A percentile compares a stretch with the other conserved stretches of the same genome.
These are phyloP conservation scores for Lignosus rhinocerotis DNA, from an alignment of 1,284 basidiomycete species.

Conservation along the genomic window DNA sequence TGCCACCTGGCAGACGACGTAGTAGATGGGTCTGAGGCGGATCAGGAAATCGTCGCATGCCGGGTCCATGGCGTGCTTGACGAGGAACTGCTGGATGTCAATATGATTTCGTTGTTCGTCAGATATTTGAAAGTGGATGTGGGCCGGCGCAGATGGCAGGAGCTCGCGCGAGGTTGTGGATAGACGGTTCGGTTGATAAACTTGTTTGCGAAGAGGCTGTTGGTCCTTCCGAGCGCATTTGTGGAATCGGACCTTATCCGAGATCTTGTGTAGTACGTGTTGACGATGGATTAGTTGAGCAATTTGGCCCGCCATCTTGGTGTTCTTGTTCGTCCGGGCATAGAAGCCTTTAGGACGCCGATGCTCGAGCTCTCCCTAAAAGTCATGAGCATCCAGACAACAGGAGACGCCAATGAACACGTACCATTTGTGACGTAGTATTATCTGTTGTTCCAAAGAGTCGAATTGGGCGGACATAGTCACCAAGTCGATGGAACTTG, in stretches of 20 bases:
- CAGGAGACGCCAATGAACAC: background rate
- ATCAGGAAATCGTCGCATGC: background rate
- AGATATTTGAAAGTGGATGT: background rate
- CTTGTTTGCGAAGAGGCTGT: background rate
- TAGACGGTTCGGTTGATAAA: background rate
- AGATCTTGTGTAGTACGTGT: background rate
- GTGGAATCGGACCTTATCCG: background rate
- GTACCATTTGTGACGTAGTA: constrained; percentile 22
- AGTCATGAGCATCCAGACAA: background rate
- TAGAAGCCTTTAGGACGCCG: constrained; percentile 7
- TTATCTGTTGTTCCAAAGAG: constrained; percentile 24
- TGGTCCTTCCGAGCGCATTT: background rate
- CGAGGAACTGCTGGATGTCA: background rate
- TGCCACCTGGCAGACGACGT: background rate
- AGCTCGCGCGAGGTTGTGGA: background rate
- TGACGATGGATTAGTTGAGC: background rate
- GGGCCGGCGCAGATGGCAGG: background rate
- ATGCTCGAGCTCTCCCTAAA: constrained; percentile 18
- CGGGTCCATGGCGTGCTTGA: background rate
- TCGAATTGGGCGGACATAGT: constrained; percentile 13
- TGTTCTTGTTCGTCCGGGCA: constrained; percentile 8
- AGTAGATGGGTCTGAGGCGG: background rate
- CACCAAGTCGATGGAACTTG: constrained; percentile 24
- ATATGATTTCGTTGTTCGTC: background rate
- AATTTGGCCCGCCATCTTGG: constrained; percentile 25